Evolutionary conservation across 2,329 filamentous ascomycete species (phyloP).

Genomic region (Epichloe scottii): DNA sequence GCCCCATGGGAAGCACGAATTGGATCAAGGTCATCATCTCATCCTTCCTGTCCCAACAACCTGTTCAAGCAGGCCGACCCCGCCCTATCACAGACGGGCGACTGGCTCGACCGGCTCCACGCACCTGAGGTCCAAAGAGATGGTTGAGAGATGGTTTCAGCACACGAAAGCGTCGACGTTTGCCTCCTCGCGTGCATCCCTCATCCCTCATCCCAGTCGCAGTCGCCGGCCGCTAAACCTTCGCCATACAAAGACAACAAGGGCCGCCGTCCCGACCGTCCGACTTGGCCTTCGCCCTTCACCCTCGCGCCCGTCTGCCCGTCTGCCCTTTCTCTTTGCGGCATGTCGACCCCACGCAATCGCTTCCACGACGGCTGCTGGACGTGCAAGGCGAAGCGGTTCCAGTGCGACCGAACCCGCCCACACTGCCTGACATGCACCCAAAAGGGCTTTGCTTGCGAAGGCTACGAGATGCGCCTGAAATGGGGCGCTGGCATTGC

Average conservation of each 20-base stretch:
- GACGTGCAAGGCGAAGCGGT: conserved; percentile 3
- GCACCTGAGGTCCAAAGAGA: neutral
- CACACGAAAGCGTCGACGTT: no score
- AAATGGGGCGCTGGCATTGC: conserved; percentile 4
- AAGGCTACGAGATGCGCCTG: conserved; percentile 4
- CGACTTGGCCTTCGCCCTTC: neutral
- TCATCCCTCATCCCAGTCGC: no score
- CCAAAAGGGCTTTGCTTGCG: conserved; percentile 1
- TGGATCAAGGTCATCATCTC: no score
- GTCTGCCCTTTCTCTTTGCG: neutral
- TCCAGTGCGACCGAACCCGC: conserved; percentile 3
- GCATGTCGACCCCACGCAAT: conserved; percentile 3
- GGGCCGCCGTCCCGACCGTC: neutral
- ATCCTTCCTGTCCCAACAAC: no score
- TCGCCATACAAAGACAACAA: neutral
- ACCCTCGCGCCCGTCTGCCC: neutral
- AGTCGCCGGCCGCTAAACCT: no score
- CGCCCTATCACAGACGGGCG: neutral
- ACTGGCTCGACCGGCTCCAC: neutral
- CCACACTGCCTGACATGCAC: conserved; percentile 1
- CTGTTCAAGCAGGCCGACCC: conserved; percentile 1
- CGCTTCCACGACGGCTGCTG: conserved; percentile 5
- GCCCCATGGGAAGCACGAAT: no score
- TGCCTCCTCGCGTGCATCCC: no score
- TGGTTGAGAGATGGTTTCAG: neutral